Evolutionary conservation across 768 basidiomycete genomes (phyloP).

Genomic region (Xanthoconium purpureum): DNA sequence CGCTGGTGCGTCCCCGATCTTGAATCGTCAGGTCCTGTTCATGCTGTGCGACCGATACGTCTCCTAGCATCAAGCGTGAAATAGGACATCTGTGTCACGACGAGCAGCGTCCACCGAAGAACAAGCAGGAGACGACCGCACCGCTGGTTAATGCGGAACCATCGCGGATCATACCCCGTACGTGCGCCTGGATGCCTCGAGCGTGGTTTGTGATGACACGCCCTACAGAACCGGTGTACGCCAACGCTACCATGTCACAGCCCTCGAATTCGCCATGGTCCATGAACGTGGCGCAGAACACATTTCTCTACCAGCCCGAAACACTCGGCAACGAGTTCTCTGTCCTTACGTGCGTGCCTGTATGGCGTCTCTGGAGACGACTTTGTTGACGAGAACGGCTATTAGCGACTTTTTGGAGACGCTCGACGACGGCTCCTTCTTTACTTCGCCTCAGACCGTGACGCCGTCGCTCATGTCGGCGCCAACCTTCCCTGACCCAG

Average conservation of each 20-base stretch:
- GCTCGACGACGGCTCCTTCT: constrained; percentile 80
- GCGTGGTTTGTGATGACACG: neutral
- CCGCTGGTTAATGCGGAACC: constrained; percentile 31
- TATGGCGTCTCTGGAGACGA: neutral
- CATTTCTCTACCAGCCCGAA: constrained; percentile 71
- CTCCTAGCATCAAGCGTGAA: constrained; percentile 84
- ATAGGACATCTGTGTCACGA: constrained; percentile 95
- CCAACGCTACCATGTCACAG: constrained; percentile 15
- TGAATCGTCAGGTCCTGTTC: constrained; percentile 1
- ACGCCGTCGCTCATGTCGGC: constrained; percentile 50
- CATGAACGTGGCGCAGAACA: constrained; percentile 44
- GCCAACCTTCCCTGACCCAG: constrained; percentile 21
- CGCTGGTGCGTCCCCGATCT: constrained; percentile 67
- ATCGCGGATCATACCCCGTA: constrained; percentile 31
- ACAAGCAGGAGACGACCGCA: constrained; percentile 38
- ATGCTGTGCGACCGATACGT: constrained; percentile 7
- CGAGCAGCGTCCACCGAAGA: constrained; percentile 59
- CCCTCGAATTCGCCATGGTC: constrained; percentile 50
- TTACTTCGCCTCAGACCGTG: constrained; percentile 53
- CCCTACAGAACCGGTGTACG: constrained; percentile 24
- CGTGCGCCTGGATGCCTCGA: neutral
- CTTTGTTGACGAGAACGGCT: neutral
- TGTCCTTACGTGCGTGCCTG: constrained; percentile 61
- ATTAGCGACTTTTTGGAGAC: constrained; percentile 84
- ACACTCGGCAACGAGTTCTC: constrained; percentile 80